These are phyloP conservation scores for Plasmodium gonderi DNA, from an alignment of 169 alveolate genomes.

Conservation along the genomic window DNA sequence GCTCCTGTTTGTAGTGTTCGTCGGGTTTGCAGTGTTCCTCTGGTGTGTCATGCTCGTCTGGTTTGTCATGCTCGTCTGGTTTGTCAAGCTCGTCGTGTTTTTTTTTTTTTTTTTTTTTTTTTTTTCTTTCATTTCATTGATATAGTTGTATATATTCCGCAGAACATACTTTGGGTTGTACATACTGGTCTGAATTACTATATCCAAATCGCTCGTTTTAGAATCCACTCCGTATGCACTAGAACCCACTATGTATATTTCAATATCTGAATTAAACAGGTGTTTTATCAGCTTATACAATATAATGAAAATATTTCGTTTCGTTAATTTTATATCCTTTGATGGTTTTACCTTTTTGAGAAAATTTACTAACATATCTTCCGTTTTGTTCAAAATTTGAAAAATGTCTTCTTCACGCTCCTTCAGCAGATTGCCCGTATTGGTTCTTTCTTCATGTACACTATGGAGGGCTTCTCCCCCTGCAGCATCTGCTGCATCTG, in stretches of 20 bases:
- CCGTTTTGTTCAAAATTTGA: constrained; percentile 12
- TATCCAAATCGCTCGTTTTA: constrained; percentile 83
- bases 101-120: neutral
- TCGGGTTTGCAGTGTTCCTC: neutral
- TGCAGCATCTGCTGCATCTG: too few relatives aligned
- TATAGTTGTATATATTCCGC: constrained; percentile 76
- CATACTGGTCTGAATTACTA: constrained; percentile 79
- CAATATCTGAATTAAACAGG: constrained; percentile 76
- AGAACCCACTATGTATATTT: constrained; percentile 84
- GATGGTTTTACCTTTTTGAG: constrained; percentile 63
- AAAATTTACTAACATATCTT: constrained; percentile 7
- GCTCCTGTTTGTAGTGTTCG: too few relatives aligned
- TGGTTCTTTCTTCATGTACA: neutral
- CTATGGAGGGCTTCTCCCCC: too few relatives aligned
- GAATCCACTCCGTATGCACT: constrained; percentile 88
- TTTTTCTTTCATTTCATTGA: constrained; percentile 64
- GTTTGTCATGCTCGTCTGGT: neutral
- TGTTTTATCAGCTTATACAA: constrained; percentile 73
- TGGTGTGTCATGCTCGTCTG: neutral
- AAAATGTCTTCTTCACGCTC: neutral
- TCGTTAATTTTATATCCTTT: constrained; percentile 39
- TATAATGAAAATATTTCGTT: constrained; percentile 8
- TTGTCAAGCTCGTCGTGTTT: neutral
- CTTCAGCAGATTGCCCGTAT: neutral
- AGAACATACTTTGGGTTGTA: constrained; percentile 78